These are phyloP conservation scores for Platanthera guangdongensis DNA, from an alignment of 106 monocot genomes.

Conservation along the genomic window DNA sequence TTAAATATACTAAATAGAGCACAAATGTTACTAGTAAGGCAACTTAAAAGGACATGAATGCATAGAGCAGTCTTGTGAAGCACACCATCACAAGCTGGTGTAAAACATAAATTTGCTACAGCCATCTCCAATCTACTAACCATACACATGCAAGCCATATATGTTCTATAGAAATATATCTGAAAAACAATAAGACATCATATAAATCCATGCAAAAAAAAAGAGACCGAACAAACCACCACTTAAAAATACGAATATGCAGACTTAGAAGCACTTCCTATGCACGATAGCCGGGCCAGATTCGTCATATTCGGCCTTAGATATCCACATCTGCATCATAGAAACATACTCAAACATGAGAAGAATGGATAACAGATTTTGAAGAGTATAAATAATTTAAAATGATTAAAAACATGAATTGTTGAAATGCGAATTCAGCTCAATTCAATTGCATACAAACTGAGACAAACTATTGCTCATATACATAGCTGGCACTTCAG, in stretches of 20 bases:
- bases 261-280: conserved; percentile 11
- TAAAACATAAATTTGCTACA: conserved; percentile 2
- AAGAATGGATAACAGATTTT: background rate
- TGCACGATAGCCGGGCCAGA: conserved; percentile 9
- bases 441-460: background rate
- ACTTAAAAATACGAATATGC: background rate
- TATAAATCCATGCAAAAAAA: background rate
- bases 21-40: no score
- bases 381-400: background rate
- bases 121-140: background rate
- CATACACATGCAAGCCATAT: background rate
- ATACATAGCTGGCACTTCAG: no score
- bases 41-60: background rate
- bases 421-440: background rate
- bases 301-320: conserved; percentile 11
- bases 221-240: background rate
- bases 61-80: background rate
- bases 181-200: background rate
- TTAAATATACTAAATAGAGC: no score
- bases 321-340: conserved; percentile 8
- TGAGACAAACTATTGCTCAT: no score
- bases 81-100: background rate
- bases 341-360: background rate
- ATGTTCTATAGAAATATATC: background rate
- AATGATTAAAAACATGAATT: background rate